phyloP scores from a whole-genome alignment of 495 filamentous ascomycete species.

The Entonaema liquescens region DNA sequence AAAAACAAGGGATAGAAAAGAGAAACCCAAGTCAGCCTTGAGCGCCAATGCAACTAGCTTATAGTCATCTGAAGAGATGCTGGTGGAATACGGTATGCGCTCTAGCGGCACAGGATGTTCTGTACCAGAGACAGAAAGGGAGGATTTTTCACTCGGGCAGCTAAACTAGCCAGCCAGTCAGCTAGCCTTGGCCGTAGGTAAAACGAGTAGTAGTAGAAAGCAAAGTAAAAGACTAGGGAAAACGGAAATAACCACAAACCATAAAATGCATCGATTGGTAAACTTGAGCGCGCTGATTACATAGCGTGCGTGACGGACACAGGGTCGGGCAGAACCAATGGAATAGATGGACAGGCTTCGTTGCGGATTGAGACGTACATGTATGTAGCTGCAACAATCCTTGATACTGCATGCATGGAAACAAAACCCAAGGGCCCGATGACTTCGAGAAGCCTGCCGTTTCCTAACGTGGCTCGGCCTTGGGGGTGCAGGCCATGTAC shows the following conservation, averaged over 20 bases:
- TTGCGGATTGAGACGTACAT: neutral
- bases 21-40: constrained; percentile 18
- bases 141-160: neutral
- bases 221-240: neutral
- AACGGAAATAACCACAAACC: neutral
- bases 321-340: neutral
- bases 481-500: too few species aligned
- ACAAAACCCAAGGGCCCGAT: constrained; percentile 13
- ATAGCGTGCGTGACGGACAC: neutral
- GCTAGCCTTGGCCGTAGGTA: neutral
- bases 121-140: neutral
- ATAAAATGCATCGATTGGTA: neutral
- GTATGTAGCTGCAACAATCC: neutral
- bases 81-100: constrained; percentile 19
- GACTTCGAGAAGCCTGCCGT: constrained; percentile 40
- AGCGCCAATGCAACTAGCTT: neutral
- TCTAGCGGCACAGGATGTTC: constrained; percentile 17
- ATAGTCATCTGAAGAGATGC: neutral
- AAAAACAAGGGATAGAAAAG: neutral
- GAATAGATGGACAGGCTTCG: neutral
- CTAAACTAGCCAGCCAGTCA: too few species aligned
- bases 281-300: neutral
- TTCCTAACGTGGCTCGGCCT: constrained; percentile 19
- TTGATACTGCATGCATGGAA: neutral
- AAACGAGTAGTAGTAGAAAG: neutral